Percentiles rank a stretch among this genome's conserved stretches.
Conservation (phyloP, 2,329 filamentous ascomycete species). For the Anthostomella pinea region DNA sequence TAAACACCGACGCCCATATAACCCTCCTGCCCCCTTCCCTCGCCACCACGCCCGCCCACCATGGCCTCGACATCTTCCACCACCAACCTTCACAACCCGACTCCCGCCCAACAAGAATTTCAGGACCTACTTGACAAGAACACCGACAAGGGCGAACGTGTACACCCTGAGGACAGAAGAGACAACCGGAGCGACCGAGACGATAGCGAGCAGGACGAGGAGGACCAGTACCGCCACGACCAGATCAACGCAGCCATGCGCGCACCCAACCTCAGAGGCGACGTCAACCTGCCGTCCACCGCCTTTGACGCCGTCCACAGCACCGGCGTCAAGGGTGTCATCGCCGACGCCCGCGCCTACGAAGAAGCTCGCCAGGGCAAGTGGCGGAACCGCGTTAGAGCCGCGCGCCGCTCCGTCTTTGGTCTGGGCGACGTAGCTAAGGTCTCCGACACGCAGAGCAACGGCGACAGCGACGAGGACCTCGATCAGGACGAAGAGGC, state of each 20-base stretch:
- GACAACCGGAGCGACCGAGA: constrained; percentile 39
- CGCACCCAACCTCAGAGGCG: constrained; percentile 51
- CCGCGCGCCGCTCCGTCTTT: constrained; percentile 54
- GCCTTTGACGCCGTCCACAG: constrained; percentile 66
- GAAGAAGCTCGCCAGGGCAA: constrained; percentile 62
- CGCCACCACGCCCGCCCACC: constrained; percentile 19
- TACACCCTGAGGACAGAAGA: constrained; percentile 60
- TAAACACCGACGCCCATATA: too few relatives aligned
- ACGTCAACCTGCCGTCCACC: constrained; percentile 59
- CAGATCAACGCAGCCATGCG: constrained; percentile 65
- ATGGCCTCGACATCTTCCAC: constrained; percentile 43
- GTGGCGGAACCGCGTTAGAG: constrained; percentile 51
- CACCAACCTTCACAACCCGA: constrained; percentile 43
- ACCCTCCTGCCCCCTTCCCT: neutral
- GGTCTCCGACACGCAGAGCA: constrained; percentile 30
- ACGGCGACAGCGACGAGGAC: constrained; percentile 45
- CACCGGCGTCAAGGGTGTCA: constrained; percentile 83
- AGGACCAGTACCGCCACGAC: constrained; percentile 50
- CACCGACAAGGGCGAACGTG: constrained; percentile 37
- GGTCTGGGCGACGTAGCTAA: constrained; percentile 39
- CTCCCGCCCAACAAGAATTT: constrained; percentile 66
- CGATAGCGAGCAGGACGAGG: constrained; percentile 52
- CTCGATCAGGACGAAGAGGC: constrained; percentile 66
- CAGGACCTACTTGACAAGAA: constrained; percentile 60
- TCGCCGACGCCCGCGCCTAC: constrained; percentile 77